Evolutionary conservation across 768 basidiomycete species (phyloP).

Genomic region (Pisolithus albus): DNA sequence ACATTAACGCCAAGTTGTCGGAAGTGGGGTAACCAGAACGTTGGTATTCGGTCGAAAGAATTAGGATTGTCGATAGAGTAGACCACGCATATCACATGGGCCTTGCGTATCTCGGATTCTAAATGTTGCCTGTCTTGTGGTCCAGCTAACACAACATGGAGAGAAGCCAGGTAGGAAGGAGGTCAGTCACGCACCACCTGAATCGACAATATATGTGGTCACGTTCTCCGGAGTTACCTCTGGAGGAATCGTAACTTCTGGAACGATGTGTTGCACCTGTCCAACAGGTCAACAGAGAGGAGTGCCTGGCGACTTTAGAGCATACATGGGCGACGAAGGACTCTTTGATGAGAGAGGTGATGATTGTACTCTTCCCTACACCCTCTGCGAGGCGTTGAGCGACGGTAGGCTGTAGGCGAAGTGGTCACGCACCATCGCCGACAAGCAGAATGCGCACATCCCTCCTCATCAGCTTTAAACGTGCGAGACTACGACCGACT

Average conservation of each 20-base stretch:
- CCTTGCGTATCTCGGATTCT: conserved; percentile 92
- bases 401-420: conserved; percentile 8
- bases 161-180: conserved; percentile 1
- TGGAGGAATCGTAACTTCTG: conserved; percentile 96
- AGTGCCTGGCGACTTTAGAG: background rate
- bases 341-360: conserved; percentile 96
- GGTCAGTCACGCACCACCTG: conserved; percentile 62
- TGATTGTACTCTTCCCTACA: conserved; percentile 96
- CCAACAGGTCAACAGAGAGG: conserved; percentile 1
- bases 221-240: conserved; percentile 97
- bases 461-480: conserved; percentile 56
- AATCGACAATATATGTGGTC: conserved; percentile 96
- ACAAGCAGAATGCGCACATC: conserved; percentile 93
- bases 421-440: conserved; percentile 68
- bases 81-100: conserved; percentile 97
- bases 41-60: conserved; percentile 96
- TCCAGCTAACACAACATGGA: conserved; percentile 47
- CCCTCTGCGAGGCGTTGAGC: conserved; percentile 52
- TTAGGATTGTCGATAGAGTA: conserved; percentile 95
- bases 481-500: background rate
- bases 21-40: conserved; percentile 96
- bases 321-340: conserved; percentile 82
- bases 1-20: conserved; percentile 95
- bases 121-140: conserved; percentile 83
- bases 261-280: conserved; percentile 91